Evolutionary conservation across 2,329 filamentous ascomycete species (phyloP).

Genomic region (Tympanopsis confertula): DNA sequence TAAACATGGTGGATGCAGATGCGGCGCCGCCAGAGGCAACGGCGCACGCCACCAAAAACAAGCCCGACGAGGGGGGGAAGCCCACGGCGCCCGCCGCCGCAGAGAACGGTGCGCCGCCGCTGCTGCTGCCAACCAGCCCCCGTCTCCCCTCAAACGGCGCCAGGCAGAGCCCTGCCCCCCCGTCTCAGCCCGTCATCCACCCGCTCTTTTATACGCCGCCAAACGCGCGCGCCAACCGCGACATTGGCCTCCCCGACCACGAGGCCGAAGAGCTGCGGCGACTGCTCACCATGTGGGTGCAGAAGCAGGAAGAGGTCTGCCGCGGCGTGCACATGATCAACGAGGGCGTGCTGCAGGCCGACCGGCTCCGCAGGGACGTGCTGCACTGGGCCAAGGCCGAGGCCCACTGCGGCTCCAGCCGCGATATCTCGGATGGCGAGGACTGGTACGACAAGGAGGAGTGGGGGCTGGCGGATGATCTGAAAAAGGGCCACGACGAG

Average conservation of each 20-base stretch:
- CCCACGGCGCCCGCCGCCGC: no score
- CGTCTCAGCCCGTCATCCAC: constrained; percentile 49
- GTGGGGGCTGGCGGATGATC: constrained; percentile 62
- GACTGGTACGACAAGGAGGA: constrained; percentile 81
- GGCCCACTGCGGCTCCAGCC: constrained; percentile 51
- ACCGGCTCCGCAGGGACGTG: constrained; percentile 61
- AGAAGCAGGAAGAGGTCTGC: constrained; percentile 77
- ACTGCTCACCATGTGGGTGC: constrained; percentile 64
- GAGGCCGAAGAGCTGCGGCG: constrained; percentile 73
- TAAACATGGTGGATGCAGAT: not conserved
- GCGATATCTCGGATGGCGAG: constrained; percentile 77
- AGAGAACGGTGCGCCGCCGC: not conserved
- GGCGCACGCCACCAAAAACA: no score
- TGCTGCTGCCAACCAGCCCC: no score
- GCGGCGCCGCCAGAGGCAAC: no score
- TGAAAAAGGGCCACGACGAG: constrained; percentile 72
- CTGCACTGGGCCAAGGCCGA: constrained; percentile 69
- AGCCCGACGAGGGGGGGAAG: not conserved
- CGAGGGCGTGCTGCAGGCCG: constrained; percentile 59
- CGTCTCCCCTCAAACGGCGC: constrained; percentile 42
- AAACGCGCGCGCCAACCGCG: constrained; percentile 51
- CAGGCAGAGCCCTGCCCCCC: constrained; percentile 31
- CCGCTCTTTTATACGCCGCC: constrained; percentile 61
- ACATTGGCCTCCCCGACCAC: constrained; percentile 57
- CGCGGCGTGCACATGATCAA: constrained; percentile 58